phyloP scores from a whole-genome alignment of 225 moss, liverwort and hornwort genomes.

The Antitrichia curtipendula region DNA sequence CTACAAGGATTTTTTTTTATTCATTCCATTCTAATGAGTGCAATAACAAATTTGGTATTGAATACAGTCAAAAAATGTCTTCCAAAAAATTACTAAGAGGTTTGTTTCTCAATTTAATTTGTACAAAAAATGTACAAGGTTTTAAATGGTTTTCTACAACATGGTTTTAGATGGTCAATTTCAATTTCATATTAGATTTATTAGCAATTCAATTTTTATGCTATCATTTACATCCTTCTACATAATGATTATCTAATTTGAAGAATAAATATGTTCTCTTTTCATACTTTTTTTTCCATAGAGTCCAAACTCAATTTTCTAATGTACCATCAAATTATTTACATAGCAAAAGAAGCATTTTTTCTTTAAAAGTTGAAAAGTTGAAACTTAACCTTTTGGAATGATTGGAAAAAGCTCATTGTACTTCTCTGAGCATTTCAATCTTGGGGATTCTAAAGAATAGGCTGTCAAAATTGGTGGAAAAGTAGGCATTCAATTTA shows the following conservation, averaged over 20 bases:
- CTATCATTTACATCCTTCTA: not conserved
- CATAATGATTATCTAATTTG: not conserved
- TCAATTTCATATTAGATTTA: not conserved
- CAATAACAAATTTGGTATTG: not conserved
- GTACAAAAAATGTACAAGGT: fast-evolving
- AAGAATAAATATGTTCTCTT: not conserved
- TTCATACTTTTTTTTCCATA: too few relatives aligned
- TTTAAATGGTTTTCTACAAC: not conserved
- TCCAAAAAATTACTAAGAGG: not conserved
- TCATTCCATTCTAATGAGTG: not conserved
- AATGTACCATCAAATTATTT: not conserved
- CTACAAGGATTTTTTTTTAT: not conserved
- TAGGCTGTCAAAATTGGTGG: not conserved
- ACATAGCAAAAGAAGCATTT: fast-evolving
- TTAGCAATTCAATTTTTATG: too few relatives aligned
- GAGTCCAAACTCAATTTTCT: not conserved
- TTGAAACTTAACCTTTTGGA: not conserved
- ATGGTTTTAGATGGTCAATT: not conserved
- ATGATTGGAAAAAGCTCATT: not conserved
- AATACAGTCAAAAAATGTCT: not conserved
- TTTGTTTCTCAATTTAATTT: not conserved
- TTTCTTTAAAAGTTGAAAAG: not conserved
- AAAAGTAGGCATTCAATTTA: not conserved
- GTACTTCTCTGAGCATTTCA: not conserved
- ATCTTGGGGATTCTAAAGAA: not conserved